Percentiles rank a stretch among this genome's conserved stretches.
Evolutionary conservation across 305 asterid genomes (phyloP).

Genomic region (Fraxinus platypoda): DNA sequence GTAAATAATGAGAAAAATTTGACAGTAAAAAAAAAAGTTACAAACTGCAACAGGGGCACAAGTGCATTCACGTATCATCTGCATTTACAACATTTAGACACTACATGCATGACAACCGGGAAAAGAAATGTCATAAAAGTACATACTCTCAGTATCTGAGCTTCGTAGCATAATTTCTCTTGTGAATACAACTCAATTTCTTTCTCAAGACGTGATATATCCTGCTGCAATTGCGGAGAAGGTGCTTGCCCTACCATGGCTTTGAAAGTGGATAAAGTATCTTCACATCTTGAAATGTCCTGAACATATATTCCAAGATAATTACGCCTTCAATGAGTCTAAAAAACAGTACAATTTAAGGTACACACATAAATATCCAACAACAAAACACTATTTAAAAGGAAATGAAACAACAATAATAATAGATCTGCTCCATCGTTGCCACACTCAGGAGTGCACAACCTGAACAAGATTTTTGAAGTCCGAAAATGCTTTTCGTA

Average conservation of each 20-base stretch:
- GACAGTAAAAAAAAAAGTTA: neutral
- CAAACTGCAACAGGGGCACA: slow-evolving; percentile 5
- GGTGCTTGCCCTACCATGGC: slow-evolving; percentile 76
- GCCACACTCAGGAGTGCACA: slow-evolving; percentile 15
- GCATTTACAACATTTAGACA: neutral
- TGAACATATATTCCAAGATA: slow-evolving; percentile 36
- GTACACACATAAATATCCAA: neutral
- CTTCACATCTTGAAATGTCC: slow-evolving; percentile 92
- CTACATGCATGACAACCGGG: neutral
- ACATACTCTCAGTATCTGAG: slow-evolving; percentile 89
- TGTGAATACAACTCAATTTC: slow-evolving; percentile 76
- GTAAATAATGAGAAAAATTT: neutral
- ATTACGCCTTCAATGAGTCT: slow-evolving; percentile 11
- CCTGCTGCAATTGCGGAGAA: slow-evolving; percentile 77
- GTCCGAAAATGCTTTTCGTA: slow-evolving; percentile 93
- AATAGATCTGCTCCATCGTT: neutral
- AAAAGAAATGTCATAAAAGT: neutral
- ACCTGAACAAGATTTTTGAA: slow-evolving; percentile 97
- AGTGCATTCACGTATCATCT: neutral
- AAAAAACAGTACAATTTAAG: slow-evolving; percentile 7
- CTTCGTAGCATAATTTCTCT: slow-evolving; percentile 90
- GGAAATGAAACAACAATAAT: neutral
- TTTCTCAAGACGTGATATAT: slow-evolving; percentile 73
- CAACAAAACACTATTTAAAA: neutral
- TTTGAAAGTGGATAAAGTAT: slow-evolving; percentile 67